Base-by-base conservation (phyloP, 108 stramenopile genomes). In the Stephanodiscus minutulus region DNA sequence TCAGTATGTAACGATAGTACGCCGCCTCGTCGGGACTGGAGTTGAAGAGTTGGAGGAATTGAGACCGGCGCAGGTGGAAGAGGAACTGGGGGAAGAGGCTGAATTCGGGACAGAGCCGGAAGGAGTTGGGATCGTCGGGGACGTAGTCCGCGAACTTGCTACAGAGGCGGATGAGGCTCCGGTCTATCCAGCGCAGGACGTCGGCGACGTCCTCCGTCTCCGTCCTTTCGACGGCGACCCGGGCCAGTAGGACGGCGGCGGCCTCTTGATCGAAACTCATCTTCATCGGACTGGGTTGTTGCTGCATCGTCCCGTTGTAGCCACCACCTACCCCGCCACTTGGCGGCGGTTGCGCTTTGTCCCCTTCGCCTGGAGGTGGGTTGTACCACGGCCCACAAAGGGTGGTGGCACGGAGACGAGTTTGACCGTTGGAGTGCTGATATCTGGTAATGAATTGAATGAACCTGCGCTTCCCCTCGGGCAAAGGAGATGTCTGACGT, bases 111-210 rank as follows among this genome's bases (percentile, higher is more conserved):
- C 92, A 72, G 27, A 99, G 91, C 9, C 93, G 87, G 79, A 99
- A 99, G 27, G 80, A 82, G 73, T 79, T 83, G 12, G 96, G 96
- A 76, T 98, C 91, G 75, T 99, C 98, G 63, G 92, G 95, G 24
- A 82, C 68, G 78, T 98, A 99, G 44, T 96, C 90, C 18, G 98
- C 99, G 86, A 99, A 99, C 70, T 97, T 97, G 66, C 97, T 70
- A 76, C 97, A 97, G 53, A 99, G 85, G 3, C 97, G 88, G 87
- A 99, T 99, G 35, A 99, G 85, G 66, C 85, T 86, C 49, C 98
- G 93, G 82, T 99, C 99, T 10, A 99, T 84, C 98, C 98, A 99
- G 37, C 98, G 96, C 72, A 99, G 83, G 41, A 99, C 94, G 82
- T 99, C 99, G 7, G 87, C 91, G 28, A 98, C 86, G 72, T 98